Evolutionary conservation across 2,329 filamentous ascomycete species (phyloP), one percentile per base, ranked within the genome.

Genomic region (Penicillium sp.): DNA sequence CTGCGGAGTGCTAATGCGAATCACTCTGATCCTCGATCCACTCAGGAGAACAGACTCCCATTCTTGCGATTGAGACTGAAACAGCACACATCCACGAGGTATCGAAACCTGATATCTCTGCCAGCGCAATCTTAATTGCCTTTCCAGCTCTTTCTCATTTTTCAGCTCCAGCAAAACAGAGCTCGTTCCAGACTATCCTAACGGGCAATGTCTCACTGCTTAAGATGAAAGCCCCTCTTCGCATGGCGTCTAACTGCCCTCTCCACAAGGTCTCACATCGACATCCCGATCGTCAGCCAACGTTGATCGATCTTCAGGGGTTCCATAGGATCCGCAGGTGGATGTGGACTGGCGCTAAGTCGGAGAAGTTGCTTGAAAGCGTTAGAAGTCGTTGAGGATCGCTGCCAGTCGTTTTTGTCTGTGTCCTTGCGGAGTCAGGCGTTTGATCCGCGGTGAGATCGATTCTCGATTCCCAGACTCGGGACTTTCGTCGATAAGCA

Each of bases 241-340:
- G 24, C 14, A 21, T 16, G 38, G 21, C 21, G 18, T 18, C 32
- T 39, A 18, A 27, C 43, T 31, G 24, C 18, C 36, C 36, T 29
- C 47, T 50, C 52, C 52, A 54, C 52, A 34, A 43, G 13, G 51
- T 49, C 47, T 54, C 47, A 40, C 32, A 45, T 45, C 47, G 40
- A 29, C 36, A 44, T 48, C 43, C 46, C 22, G 49, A 52, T 54
- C 52, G 40, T 39, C 52, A 40, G 13, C 31, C 34, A 45, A 54
- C 27, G 52, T 34, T 47, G 52, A 54, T 54, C 52, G 52, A 54
- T 54, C 52, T 54, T 54, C 52, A 54, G 52, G 52, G 52, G 52
- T 50, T 50, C 52, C 52, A 45, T 54, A 45, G 42, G 47, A 54
- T 50, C 47, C 50, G 32, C 42, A 8, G 14, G 6, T 29, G 13